Evolutionary conservation across 2,329 filamentous ascomycete genomes (phyloP), one percentile per base, ranked within the genome.

Genomic region (Pseudopithomyces maydicus): DNA sequence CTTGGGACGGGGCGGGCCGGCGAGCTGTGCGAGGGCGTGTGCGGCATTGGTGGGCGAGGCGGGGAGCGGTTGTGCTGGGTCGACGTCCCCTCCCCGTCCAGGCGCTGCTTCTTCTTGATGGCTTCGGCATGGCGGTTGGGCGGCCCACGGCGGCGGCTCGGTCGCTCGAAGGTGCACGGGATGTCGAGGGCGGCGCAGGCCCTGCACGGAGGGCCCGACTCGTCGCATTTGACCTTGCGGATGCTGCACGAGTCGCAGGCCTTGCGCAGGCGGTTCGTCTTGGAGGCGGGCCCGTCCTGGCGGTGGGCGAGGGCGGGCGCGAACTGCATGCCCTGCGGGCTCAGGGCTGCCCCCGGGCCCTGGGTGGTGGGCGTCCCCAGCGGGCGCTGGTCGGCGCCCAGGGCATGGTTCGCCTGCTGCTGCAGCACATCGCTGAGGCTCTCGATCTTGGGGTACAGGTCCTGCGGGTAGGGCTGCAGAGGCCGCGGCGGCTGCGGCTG

Each of bases 51-150:
- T 83, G 17, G 82, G 81, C 6, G 82, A 84, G 26, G 81, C 78
- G 36, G 79, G 78, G 15, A 77, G 76, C 5, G 78, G 76, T 20
- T 74, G 74, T 20, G 77, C 77, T 12, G 81, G 76, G 20, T 75
- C 68, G 38, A 72, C 5, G 8, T 74, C 7, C 79, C 78, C 12
- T 58, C 58, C 10, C 79, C 79, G 57, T 80, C 83, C 4, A 86
- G 70, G 42, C 82, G 81, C 53, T 84, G 82, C 66, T 82, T 85
- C 62, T 81, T 84, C 77, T 89, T 89, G 66, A 89, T 83, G 19
- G 84, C 85, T 76, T 89, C 87, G 17, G 86, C 86, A 76, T 88
- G 86, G 61, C 83, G 78, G 66, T 89, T 90, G 32, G 87, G 86
- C 35, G 87, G 87, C 5, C 87, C 87, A 67, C 87, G 80, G 57